Evolutionary conservation across 164 flowering plant genomes (phyloP).

Genomic region (Hamamelis virginiana): DNA sequence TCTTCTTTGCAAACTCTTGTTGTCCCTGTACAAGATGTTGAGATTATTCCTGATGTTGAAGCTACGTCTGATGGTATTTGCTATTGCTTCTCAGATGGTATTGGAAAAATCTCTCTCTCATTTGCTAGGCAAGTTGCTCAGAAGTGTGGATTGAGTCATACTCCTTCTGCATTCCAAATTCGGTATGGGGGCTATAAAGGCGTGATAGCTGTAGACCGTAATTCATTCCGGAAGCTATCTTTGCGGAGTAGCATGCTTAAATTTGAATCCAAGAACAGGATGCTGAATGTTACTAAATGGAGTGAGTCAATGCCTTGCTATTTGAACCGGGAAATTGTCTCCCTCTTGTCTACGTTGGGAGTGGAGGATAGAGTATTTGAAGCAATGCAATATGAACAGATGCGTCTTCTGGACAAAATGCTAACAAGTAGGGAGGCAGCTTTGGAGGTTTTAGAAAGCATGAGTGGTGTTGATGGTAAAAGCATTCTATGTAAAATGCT

Average conservation of each 20-base stretch:
- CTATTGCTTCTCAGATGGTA: constrained; percentile 97
- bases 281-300: constrained; percentile 85
- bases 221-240: constrained; percentile 76
- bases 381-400: constrained; percentile 56
- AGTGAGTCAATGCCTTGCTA: constrained; percentile 79
- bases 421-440: constrained; percentile 58
- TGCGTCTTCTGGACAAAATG: constrained; percentile 58
- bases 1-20: constrained; percentile 63
- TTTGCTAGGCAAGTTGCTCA: constrained; percentile 74
- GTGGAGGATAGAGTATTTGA: constrained; percentile 58
- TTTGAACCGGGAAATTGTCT: constrained; percentile 79
- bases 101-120: constrained; percentile 75
- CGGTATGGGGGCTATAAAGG: constrained; percentile 98
- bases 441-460: constrained; percentile 50
- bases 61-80: constrained; percentile 51
- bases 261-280: constrained; percentile 73
- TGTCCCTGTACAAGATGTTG: constrained; percentile 62
- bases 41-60: constrained; percentile 81
- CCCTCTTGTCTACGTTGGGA: constrained; percentile 86
- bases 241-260: constrained; percentile 84
- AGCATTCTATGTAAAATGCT: constrained; percentile 60
- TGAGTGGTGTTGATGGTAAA: constrained; percentile 36
- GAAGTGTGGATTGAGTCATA: constrained; percentile 54
- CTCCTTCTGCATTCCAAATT: constrained; percentile 93
- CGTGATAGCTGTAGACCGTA: constrained; percentile 80